Evolutionary conservation across 1,139 yeast species (phyloP), one percentile per base, ranked within the genome.

Genomic region (Diutina sp.): DNA sequence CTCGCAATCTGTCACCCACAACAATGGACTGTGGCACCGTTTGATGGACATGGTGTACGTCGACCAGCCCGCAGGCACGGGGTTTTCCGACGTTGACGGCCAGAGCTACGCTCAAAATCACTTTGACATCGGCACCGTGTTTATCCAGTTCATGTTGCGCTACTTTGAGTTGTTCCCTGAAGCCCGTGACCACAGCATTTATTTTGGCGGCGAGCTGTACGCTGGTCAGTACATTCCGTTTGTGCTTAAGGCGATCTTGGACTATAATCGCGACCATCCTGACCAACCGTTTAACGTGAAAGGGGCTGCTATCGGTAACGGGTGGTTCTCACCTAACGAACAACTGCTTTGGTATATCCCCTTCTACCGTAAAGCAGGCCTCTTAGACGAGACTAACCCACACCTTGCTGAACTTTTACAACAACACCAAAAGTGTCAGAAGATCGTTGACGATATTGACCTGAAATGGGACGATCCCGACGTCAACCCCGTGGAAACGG

Each of bases 211-310:
- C 30, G 99, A 93, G 70, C 88, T 96, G 62, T 95, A 85, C 71
- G 98, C 99, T 1, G 99, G 99, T 29, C 98, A 93, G 68, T 93
- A 90, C 67, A 87, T 93, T 58, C 99, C 99, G 1, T 89, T 87
- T 68, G 80, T 91, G 58, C 95, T 95, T 0, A 72, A 79, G 55
- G 83, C 82, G 1, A 77, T 91, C 18, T 64, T 82, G 57, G 71
- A 78, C 1, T 68, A 78, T 55, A 82, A 84, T 65, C 29, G 48
- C 4, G 60, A 58, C 2, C 63, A 62, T 1, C 62, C 67, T 21
- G 59, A 61, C 14, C 8, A 9, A 6, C 60, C 62, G 0, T 71
- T 80, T 60, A 74, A 84, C 58, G 67, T 91, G 58, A 75, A 79
- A 60, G 93, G 91, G 0, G 66, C 89, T n/a, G 63, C 90, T 61